A percentile compares a stretch with the other conserved stretches of the same genome.
phyloP scores from a whole-genome alignment of 139 green algal genomes.

The Volvox reticuliferus region DNA sequence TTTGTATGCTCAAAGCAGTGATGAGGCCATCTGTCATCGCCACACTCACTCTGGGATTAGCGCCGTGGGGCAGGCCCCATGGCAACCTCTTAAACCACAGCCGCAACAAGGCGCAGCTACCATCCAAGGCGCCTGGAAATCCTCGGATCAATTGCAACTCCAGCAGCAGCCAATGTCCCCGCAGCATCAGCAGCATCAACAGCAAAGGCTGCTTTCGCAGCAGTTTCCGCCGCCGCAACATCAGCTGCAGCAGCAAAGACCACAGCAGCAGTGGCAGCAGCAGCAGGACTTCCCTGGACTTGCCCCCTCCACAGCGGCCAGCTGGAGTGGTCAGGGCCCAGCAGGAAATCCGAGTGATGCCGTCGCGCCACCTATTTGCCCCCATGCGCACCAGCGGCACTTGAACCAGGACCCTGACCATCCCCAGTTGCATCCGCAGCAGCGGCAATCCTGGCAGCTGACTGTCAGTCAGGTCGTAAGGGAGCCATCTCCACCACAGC shows the following conservation, averaged over 20 bases:
- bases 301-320: background rate
- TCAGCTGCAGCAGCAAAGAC: background rate
- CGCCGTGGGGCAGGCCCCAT: no score
- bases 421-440: constrained; percentile 3
- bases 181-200: background rate
- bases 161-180: background rate
- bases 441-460: background rate
- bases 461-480: background rate
- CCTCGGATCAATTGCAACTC: no score
- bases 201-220: background rate
- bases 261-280: background rate
- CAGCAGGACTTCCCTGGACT: background rate
- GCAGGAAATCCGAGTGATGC: no score
- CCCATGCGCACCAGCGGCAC: background rate
- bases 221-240: background rate
- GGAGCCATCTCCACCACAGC: background rate
- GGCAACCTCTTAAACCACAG: no score
- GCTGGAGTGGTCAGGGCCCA: no score
- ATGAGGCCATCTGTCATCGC: no score
- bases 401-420: background rate
- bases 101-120: no score
- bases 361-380: no score
- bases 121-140: no score
- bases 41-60: no score
- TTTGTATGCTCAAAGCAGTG: no score